These are phyloP conservation scores for Forsythia suspensa DNA, from an alignment of 257 asterid genomes.

Conservation along the genomic window DNA sequence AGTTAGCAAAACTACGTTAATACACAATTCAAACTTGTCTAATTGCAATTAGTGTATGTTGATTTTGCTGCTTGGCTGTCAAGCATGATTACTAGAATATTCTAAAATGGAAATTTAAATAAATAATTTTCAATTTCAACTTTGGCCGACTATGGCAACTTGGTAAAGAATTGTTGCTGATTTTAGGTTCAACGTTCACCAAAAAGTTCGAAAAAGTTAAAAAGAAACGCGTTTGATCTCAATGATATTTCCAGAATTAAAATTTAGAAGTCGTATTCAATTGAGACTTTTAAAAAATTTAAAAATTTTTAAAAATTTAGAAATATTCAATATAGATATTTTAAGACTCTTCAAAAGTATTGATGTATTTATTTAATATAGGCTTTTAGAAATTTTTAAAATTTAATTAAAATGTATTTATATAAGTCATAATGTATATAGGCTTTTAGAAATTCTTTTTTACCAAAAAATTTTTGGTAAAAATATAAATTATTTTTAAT, in stretches of 20 bases:
- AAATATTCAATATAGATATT: too few species aligned
- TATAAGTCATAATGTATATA: too few species aligned
- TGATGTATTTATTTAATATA: too few species aligned
- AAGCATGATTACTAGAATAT: slow-evolving; percentile 12
- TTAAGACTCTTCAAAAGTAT: too few species aligned
- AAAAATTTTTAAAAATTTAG: too few species aligned
- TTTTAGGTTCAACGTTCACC: neutral
- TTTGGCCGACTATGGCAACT: neutral
- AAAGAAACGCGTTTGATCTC: neutral
- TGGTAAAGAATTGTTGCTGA: neutral
- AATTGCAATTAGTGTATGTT: slow-evolving; percentile 8
- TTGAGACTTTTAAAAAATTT: too few species aligned
- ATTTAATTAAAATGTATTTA: too few species aligned
- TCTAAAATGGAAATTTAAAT: neutral
- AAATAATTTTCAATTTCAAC: slow-evolving; percentile 20
- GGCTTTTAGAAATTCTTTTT: too few species aligned
- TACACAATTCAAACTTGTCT: neutral
- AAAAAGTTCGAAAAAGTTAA: neutral
- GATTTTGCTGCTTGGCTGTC: slow-evolving; percentile 1
- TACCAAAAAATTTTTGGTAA: too few species aligned
- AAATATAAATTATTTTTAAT: too few species aligned
- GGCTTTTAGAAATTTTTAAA: too few species aligned
- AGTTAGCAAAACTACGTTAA: neutral
- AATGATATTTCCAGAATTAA: neutral
- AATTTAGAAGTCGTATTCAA: too few species aligned